Conservation (phyloP, 202 grass and related monocot genomes). For the Bolboschoenoplectus hybrid region DNA sequence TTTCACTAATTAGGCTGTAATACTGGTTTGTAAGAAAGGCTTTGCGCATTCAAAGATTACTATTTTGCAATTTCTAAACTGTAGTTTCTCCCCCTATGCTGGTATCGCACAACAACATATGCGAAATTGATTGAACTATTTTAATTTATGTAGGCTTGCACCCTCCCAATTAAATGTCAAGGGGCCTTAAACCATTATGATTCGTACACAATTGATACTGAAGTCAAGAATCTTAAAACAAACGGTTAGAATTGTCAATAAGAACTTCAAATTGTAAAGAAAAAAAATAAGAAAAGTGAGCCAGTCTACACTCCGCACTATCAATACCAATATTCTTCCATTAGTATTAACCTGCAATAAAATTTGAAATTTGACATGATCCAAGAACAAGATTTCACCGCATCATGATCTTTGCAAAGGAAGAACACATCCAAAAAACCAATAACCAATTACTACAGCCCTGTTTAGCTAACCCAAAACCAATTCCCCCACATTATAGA, state of each 20-base stretch:
- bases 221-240: neutral
- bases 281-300: neutral
- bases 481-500: conserved; percentile 7
- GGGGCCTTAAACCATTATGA: neutral
- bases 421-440: conserved; percentile 20
- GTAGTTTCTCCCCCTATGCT: too few species aligned
- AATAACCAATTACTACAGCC: conserved; percentile 5
- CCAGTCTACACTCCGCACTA: neutral
- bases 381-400: neutral
- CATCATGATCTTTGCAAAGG: conserved; percentile 24
- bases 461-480: conserved; percentile 22
- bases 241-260: neutral
- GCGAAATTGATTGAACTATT: too few species aligned
- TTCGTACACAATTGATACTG: neutral
- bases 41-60: too few species aligned
- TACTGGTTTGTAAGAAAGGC: too few species aligned
- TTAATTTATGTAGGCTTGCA: too few species aligned
- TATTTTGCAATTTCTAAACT: too few species aligned
- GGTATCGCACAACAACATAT: too few species aligned
- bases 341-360: conserved; percentile 26
- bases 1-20: too few species aligned
- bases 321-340: conserved; percentile 17
- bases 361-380: conserved; percentile 4
- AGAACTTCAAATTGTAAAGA: neutral
- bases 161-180: neutral